These are phyloP conservation scores for Chalciporus pseudorubinellus DNA, from an alignment of 768 basidiomycete species.

Conservation along the genomic window DNA sequence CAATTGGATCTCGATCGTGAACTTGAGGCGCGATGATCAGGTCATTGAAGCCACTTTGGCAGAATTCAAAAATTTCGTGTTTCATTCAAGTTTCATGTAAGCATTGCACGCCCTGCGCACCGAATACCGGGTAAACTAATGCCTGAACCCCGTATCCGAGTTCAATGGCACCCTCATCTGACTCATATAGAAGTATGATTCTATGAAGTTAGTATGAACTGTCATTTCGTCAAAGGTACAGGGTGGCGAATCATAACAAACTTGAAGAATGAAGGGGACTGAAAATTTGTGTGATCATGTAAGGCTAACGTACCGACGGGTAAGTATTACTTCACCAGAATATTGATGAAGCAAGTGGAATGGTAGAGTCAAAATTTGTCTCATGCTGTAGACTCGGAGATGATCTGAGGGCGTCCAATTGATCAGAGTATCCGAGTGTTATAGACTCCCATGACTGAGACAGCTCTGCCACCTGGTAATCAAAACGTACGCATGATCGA, in stretches of 20 bases:
- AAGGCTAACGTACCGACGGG: neutral
- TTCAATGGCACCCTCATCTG: neutral
- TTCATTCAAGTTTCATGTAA: neutral
- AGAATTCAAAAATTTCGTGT: neutral
- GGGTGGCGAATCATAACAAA: neutral
- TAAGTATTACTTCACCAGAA: no score
- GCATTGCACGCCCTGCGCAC: neutral
- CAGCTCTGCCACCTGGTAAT: no score
- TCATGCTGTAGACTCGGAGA: no score
- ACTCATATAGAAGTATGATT: neutral
- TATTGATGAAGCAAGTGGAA: neutral
- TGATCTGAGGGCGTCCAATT: no score
- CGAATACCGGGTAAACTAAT: neutral
- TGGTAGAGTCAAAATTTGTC: no score
- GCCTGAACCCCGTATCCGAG: neutral
- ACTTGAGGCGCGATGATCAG: neutral
- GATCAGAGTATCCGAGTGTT: no score
- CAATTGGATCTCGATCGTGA: slow-evolving; percentile 7
- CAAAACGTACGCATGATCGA: no score
- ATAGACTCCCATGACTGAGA: no score
- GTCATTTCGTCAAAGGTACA: neutral
- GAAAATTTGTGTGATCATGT: neutral
- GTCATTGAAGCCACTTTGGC: neutral
- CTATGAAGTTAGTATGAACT: no score
- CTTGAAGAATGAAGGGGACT: neutral